phyloP scores from a whole-genome alignment of 371 early-diverging fungal species.

The Homolaphlyctis polyrhiza region DNA sequence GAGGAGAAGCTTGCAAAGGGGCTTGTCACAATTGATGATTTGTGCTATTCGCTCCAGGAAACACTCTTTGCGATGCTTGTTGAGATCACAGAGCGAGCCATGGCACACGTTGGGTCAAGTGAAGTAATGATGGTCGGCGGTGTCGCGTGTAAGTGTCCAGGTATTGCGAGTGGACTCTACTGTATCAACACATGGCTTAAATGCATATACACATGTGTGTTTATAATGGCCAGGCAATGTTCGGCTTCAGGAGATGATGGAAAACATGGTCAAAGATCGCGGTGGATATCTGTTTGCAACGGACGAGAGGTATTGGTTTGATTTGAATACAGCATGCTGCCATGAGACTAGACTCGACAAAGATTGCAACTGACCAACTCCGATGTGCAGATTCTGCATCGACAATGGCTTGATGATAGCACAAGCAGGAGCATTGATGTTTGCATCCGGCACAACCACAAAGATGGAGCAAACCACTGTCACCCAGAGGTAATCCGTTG shows the following conservation, averaged over 20 bases:
- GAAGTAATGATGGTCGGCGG: slow-evolving; percentile 99
- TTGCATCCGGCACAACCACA: slow-evolving; percentile 47
- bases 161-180: background rate
- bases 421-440: slow-evolving; percentile 77
- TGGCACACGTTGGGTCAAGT: slow-evolving; percentile 92
- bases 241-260: slow-evolving; percentile 99
- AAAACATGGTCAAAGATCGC: slow-evolving; percentile 89
- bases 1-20: slow-evolving; percentile 44
- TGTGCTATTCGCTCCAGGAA: slow-evolving; percentile 98
- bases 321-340: background rate
- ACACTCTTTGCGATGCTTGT: slow-evolving; percentile 98
- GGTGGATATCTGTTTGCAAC: slow-evolving; percentile 90
- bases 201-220: background rate
- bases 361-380: background rate
- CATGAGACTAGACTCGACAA: background rate
- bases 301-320: slow-evolving; percentile 78
- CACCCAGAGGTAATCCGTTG: slow-evolving; percentile 88
- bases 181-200: background rate
- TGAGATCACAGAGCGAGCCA: slow-evolving; percentile 99
- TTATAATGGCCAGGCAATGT: slow-evolving; percentile 55
- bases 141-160: slow-evolving; percentile 81
- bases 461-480: slow-evolving; percentile 81
- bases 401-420: slow-evolving; percentile 99
- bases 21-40: slow-evolving; percentile 61
- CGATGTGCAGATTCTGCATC: slow-evolving; percentile 77